Evolutionary conservation across 1,139 yeast species (phyloP), one percentile per base, ranked within the genome.

Genomic region (Candida sanyaensis): DNA sequence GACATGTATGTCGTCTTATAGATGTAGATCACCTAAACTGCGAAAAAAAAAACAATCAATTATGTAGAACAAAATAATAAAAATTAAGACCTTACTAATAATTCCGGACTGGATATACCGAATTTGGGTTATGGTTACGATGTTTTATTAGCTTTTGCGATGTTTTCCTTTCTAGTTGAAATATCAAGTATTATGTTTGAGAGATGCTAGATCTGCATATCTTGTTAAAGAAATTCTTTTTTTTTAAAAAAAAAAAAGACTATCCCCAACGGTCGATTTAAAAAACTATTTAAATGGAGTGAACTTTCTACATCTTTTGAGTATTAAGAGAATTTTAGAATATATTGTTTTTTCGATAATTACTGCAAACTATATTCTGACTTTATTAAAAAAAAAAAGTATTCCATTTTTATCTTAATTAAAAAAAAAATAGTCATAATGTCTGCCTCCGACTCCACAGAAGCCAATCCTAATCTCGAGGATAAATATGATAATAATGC

Each of bases 401-500:
- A 12, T 4, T 8, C 10, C 23, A 28, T 26, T 24, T 12, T 21
- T 34, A 8, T 21, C 17, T 17, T 33, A 26, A 17, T 17, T 17
- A 17, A 17, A 17, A 17, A 17, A 17, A 26, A 26, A 26, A 17
- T 33, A 11, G n/a, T n/a, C n/a, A 36, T n/a, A 12, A 44, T 44
- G 47, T 40, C 47, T 36, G 43, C 32, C 21, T 8, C 31, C 13
- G 41, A 42, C 27, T 44, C 47, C 4, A 26, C 32, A 23, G 37
- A 30, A 6, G 43, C 30, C 27, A 46, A 38, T 24, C 32, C 33
- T 9, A 46, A 38, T 29, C 31, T 42, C 6, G 45, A 38, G 34
- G 48, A 42, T 29, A 37, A 45, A 41, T 32, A 46, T 6, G 34
- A 30, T 1, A 23, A 23, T 23, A 13, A 6, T n/a, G 30, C 31